A percentile compares a stretch with the other conserved stretches of the same genome.
Evolutionary conservation across 768 basidiomycete genomes (phyloP).

Genomic region (Cubamyces sp.): DNA sequence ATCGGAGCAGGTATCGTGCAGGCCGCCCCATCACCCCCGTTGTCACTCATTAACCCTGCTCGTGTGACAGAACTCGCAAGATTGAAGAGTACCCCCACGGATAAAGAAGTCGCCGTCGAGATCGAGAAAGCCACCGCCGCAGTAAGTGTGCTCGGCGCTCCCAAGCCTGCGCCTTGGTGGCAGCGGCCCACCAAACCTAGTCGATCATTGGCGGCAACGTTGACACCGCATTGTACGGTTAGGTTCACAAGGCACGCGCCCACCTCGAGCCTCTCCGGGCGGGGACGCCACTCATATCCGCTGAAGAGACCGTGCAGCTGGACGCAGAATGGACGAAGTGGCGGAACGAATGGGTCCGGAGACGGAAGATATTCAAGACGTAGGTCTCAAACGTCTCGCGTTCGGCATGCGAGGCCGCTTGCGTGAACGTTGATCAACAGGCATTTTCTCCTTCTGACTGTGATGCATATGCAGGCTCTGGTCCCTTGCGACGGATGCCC

Average conservation of each 20-base stretch:
- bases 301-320: conserved; percentile 68
- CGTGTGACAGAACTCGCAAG: conserved; percentile 60
- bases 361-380: conserved; percentile 78
- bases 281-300: conserved; percentile 68
- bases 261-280: conserved; percentile 68
- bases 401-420: neutral
- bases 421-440: neutral
- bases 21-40: neutral
- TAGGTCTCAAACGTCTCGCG: conserved; percentile 42
- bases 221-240: conserved; percentile 8
- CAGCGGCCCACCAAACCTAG: neutral
- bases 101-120: conserved; percentile 61
- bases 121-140: conserved; percentile 53
- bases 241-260: conserved; percentile 54
- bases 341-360: conserved; percentile 78
- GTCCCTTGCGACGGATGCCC: conserved; percentile 67
- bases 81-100: conserved; percentile 68
- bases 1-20: conserved; percentile 46
- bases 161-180: neutral
- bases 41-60: neutral
- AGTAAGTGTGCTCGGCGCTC: conserved; percentile 45
- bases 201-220: neutral
- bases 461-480: conserved; percentile 59
- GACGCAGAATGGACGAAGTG: conserved; percentile 80
- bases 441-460: neutral